A percentile compares a stretch with the other conserved stretches of the same genome.
phyloP scores from a whole-genome alignment of 192 early-diverging fungal genomes.

The Rhizoclosmatium sp. region DNA sequence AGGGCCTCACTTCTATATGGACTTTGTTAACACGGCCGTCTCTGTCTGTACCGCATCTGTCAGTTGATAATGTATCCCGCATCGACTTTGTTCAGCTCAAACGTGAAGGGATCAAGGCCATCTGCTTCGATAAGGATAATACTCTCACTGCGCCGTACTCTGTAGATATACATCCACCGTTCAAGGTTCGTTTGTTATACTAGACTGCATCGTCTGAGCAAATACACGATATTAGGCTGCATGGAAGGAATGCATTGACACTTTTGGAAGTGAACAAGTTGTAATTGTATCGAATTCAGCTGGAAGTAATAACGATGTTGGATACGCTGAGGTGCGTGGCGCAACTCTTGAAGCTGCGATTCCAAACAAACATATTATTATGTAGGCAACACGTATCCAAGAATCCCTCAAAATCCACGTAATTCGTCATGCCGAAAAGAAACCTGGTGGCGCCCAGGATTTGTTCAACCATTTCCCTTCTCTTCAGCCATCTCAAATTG shows the following conservation, averaged over 20 bases:
- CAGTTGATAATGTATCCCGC: conserved; percentile 61
- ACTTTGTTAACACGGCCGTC: conserved; percentile 66
- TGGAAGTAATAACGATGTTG: conserved; percentile 79
- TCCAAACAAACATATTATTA: background rate
- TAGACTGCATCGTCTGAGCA: background rate
- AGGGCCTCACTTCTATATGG: conserved; percentile 65
- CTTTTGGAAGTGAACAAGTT: conserved; percentile 70
- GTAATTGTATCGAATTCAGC: conserved; percentile 93
- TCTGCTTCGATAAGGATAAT: conserved; percentile 99
- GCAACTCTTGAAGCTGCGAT: background rate
- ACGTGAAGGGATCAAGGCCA: conserved; percentile 68
- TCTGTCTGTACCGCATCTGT: conserved; percentile 78
- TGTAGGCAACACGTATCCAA: conserved; percentile 54
- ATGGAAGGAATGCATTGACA: conserved; percentile 69
- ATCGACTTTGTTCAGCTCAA: conserved; percentile 70
- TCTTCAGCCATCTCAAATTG: conserved; percentile 57
- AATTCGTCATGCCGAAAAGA: conserved; percentile 67
- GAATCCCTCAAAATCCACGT: conserved; percentile 49
- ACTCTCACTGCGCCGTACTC: conserved; percentile 88
- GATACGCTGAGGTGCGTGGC: conserved; percentile 47
- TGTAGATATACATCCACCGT: conserved; percentile 71
- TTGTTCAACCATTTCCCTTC: conserved; percentile 60
- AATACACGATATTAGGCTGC: conserved; percentile 53
- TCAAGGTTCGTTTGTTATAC: conserved; percentile 47
- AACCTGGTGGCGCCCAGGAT: conserved; percentile 77